Percentiles rank a stretch among this genome's conserved stretches.
Evolutionary conservation across 2,329 filamentous ascomycete species (phyloP).

Genomic region (Clathrospora elynae): DNA sequence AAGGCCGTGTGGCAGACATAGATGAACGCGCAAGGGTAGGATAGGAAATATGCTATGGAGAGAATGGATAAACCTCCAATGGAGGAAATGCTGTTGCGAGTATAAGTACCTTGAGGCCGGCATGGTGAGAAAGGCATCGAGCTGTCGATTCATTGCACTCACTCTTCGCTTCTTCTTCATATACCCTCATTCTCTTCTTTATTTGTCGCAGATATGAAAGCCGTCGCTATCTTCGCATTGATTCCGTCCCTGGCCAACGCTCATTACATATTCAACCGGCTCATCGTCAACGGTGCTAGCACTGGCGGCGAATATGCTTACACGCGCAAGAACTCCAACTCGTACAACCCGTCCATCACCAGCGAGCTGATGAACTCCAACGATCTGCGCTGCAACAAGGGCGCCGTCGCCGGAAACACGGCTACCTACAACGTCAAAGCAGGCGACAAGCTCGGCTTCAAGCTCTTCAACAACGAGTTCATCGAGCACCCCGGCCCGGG

Average conservation of each 20-base stretch:
- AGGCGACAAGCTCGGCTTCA: constrained; percentile 57
- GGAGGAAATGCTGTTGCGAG: constrained; percentile 5
- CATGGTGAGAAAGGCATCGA: constrained; percentile 6
- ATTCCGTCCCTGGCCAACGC: constrained; percentile 34
- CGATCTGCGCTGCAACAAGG: constrained; percentile 47
- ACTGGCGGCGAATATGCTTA: constrained; percentile 45
- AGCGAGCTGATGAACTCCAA: constrained; percentile 41
- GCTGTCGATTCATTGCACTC: constrained; percentile 14
- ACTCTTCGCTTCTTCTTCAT: constrained; percentile 16
- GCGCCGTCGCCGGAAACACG: constrained; percentile 41
- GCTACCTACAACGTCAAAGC: constrained; percentile 48
- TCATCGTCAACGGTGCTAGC: constrained; percentile 41
- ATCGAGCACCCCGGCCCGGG: constrained; percentile 51
- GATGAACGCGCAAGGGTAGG: too few relatives aligned
- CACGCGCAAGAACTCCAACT: constrained; percentile 45
- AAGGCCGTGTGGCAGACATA: too few relatives aligned
- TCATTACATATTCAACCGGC: constrained; percentile 47
- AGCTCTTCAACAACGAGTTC: constrained; percentile 57
- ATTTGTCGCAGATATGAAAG: constrained; percentile 42
- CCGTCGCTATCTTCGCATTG: constrained; percentile 32
- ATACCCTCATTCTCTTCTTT: constrained; percentile 11
- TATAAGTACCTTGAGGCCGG: constrained; percentile 7
- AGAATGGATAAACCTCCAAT: constrained; percentile 5
- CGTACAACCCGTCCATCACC: constrained; percentile 41
- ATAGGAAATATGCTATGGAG: too few relatives aligned